Conservation (phyloP, 2,329 filamentous ascomycete species). For the Beauveria varroae region DNA sequence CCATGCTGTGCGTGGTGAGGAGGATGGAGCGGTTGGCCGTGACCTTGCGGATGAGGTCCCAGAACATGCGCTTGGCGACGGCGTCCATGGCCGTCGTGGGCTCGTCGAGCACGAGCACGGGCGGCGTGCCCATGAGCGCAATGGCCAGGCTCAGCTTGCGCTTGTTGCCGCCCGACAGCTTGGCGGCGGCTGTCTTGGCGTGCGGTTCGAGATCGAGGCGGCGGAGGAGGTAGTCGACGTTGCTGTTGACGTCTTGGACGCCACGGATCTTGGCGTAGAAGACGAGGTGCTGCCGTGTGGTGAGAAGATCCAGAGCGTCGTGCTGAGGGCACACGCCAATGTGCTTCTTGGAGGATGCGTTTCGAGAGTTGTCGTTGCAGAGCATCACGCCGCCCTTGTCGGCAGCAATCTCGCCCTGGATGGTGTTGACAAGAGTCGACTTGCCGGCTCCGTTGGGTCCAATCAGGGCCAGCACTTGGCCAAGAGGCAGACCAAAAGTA, state of each 20-base stretch:
- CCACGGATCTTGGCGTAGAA: slow-evolving; percentile 75
- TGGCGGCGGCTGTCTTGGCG: slow-evolving; percentile 61
- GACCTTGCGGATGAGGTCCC: slow-evolving; percentile 64
- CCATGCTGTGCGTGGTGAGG: slow-evolving; percentile 84
- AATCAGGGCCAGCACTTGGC: slow-evolving; percentile 74
- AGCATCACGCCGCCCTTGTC: slow-evolving; percentile 59
- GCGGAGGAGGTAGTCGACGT: slow-evolving; percentile 63
- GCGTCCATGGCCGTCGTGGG: slow-evolving; percentile 80
- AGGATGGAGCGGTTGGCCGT: slow-evolving; percentile 65
- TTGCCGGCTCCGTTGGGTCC: slow-evolving; percentile 86
- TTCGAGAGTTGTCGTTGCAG: slow-evolving; percentile 56
- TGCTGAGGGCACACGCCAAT: slow-evolving; percentile 77
- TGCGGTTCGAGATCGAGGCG: slow-evolving; percentile 68
- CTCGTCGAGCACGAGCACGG: slow-evolving; percentile 76
- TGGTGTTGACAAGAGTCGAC: slow-evolving; percentile 73
- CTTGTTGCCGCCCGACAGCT: slow-evolving; percentile 80
- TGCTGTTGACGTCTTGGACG: slow-evolving; percentile 60
- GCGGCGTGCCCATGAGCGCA: slow-evolving; percentile 78
- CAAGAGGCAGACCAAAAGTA: slow-evolving; percentile 64
- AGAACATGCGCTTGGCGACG: slow-evolving; percentile 79
- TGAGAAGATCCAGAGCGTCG: slow-evolving; percentile 79
- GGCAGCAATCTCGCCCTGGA: slow-evolving; percentile 70
- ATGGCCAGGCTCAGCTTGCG: slow-evolving; percentile 77
- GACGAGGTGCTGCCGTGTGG: slow-evolving; percentile 66
- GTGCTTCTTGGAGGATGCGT: slow-evolving; percentile 53